A percentile compares a stretch with the other conserved stretches of the same genome.
These are phyloP conservation scores for Lonicera japonica DNA, from an alignment of 129 eudicot species.

Conservation along the genomic window DNA sequence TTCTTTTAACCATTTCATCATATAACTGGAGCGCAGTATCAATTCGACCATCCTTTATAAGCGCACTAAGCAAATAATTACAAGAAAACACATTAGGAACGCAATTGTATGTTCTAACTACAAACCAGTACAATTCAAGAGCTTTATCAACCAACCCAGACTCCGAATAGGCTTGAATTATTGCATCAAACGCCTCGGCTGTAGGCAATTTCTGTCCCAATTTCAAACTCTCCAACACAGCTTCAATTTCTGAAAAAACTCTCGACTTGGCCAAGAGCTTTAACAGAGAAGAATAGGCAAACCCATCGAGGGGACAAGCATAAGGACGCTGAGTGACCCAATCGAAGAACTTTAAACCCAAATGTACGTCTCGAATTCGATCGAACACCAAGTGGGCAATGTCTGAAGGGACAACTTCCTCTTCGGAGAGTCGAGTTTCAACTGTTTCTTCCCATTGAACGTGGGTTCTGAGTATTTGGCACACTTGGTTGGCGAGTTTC, in stretches of 20 bases:
- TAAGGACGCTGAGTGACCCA: constrained; percentile 55
- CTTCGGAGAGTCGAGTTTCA: constrained; percentile 42
- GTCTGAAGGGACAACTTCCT: constrained; percentile 57
- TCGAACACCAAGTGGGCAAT: constrained; percentile 85
- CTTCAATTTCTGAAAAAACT: constrained; percentile 50
- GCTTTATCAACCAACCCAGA: constrained; percentile 64
- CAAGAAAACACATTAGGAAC: constrained; percentile 61
- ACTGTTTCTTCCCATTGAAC: constrained; percentile 63
- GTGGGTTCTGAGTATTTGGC: constrained; percentile 44
- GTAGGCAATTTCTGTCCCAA: constrained; percentile 41
- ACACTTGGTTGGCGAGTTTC: constrained; percentile 39
- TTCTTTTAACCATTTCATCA: constrained; percentile 57
- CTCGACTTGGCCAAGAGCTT: constrained; percentile 65
- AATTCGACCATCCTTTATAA: constrained; percentile 40
- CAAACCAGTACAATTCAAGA: constrained; percentile 39
- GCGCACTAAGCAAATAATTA: constrained; percentile 63
- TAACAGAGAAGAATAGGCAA: constrained; percentile 74
- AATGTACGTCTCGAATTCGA: constrained; percentile 40
- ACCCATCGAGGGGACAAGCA: constrained; percentile 52
- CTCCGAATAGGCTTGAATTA: constrained; percentile 53
- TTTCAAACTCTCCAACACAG: constrained; percentile 38
- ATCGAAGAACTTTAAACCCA: constrained; percentile 42
- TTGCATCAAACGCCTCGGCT: constrained; percentile 44
- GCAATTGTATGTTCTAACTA: constrained; percentile 21
- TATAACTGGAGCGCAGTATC: constrained; percentile 46